Percentiles rank a stretch among this genome's conserved stretches.
Conservation (phyloP, 192 early-diverging fungal species). For the Umbelopsis vinacea region DNA sequence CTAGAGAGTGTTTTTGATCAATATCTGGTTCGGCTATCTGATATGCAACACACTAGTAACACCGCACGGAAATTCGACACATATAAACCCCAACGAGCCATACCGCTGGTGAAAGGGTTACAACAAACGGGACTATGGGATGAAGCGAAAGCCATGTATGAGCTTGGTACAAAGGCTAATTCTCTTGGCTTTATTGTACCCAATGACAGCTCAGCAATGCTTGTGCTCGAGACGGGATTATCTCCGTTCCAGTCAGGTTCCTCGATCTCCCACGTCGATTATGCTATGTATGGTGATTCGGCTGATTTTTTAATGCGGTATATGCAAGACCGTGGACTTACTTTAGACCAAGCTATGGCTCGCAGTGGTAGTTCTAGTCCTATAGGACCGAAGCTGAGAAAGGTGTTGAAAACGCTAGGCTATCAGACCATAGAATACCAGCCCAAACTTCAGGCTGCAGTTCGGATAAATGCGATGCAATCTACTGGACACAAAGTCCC, state of each 20-base stretch:
- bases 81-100: not conserved
- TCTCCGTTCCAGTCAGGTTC: conserved; percentile 41
- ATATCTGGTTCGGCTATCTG: conserved; percentile 27
- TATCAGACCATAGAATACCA: conserved; percentile 27
- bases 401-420: conserved; percentile 36
- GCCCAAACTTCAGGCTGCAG: not conserved
- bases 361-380: conserved; percentile 12
- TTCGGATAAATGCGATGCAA: not conserved
- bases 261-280: conserved; percentile 46
- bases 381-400: conserved; percentile 38
- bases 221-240: conserved; percentile 42
- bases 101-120: not conserved
- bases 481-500: not conserved
- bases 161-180: not conserved
- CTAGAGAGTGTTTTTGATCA: conserved; percentile 39
- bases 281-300: conserved; percentile 32
- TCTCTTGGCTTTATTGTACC: not conserved
- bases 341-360: conserved; percentile 19
- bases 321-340: conserved; percentile 42
- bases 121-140: not conserved
- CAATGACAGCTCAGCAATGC: not conserved
- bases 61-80: not conserved
- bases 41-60: not conserved
- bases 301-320: conserved; percentile 46
- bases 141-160: not conserved